Evolutionary conservation across 257 asterid genomes (phyloP).

Genomic region (Knoxia roxburghii): DNA sequence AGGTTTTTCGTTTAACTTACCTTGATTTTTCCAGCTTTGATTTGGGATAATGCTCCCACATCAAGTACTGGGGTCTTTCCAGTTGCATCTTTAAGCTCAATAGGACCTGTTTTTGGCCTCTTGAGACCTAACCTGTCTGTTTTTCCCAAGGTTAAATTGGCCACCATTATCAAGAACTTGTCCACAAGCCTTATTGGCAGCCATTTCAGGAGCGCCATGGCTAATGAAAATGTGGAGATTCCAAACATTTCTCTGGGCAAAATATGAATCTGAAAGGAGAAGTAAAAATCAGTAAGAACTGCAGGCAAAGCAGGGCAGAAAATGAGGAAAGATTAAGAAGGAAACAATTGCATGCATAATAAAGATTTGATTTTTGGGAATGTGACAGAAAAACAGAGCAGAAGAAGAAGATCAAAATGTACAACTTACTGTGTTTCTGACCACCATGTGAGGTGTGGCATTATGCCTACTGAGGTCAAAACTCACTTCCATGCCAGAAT

Average conservation of each 20-base stretch:
- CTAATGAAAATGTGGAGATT: slow-evolving; percentile 62
- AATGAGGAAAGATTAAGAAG: no score
- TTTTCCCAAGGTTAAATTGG: slow-evolving; percentile 51
- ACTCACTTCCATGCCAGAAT: slow-evolving; percentile 96
- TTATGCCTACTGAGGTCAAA: slow-evolving; percentile 63
- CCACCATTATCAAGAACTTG: slow-evolving; percentile 49
- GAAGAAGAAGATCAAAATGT: neutral
- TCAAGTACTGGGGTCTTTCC: slow-evolving; percentile 95
- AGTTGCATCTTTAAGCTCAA: slow-evolving; percentile 78
- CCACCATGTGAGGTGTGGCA: slow-evolving; percentile 74
- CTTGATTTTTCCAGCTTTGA: slow-evolving; percentile 66
- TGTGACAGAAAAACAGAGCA: neutral
- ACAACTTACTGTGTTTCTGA: slow-evolving; percentile 66
- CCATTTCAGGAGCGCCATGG: slow-evolving; percentile 68
- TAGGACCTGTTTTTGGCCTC: slow-evolving; percentile 87
- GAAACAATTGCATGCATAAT: neutral
- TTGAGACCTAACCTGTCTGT: slow-evolving; percentile 60
- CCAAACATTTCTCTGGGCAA: slow-evolving; percentile 88
- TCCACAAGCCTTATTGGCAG: slow-evolving; percentile 68
- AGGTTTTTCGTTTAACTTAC: slow-evolving; percentile 21
- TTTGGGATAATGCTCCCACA: slow-evolving; percentile 74
- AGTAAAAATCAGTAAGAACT: neutral
- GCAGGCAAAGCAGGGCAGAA: no score
- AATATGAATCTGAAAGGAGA: slow-evolving; percentile 55
- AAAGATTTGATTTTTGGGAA: neutral